Evolutionary conservation across 345 rosid genomes (phyloP).

Genomic region (Alliaria petiolata): DNA sequence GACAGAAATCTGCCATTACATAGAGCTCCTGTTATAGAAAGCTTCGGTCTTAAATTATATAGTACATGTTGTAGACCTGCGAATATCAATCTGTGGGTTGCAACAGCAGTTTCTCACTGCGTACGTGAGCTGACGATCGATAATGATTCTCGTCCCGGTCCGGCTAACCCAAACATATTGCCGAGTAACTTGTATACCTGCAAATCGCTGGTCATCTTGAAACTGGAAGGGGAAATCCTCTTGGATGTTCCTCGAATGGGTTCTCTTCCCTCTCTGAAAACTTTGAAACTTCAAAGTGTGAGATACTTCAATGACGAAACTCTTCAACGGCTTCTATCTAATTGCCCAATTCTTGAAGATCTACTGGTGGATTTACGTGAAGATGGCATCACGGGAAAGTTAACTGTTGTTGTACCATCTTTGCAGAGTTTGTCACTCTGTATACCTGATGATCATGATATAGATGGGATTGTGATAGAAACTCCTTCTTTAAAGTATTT

Average conservation of each 20-base stretch:
- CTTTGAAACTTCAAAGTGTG: not conserved
- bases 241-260: constrained; percentile 1
- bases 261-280: constrained; percentile 2
- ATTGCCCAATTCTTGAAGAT: not conserved
- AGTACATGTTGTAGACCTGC: not conserved
- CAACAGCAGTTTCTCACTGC: not conserved
- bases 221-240: not conserved
- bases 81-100: not conserved
- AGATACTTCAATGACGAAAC: not conserved
- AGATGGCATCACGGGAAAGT: rapidly evolving
- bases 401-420: not conserved
- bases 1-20: not conserved
- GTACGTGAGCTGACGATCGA: no score
- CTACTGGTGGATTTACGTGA: not conserved
- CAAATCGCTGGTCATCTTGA: not conserved
- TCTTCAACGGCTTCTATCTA: constrained; percentile 3
- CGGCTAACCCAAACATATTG: not conserved
- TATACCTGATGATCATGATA: rapidly evolving
- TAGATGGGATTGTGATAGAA: not conserved
- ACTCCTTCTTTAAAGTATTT: constrained; percentile 10
- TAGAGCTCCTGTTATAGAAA: not conserved
- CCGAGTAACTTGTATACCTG: not conserved
- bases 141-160: no score
- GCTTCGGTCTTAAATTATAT: not conserved
- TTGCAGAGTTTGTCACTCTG: not conserved